Percentiles rank a stretch among this genome's conserved stretches.
Evolutionary conservation across 2,329 filamentous ascomycete species (phyloP).

Genomic region (Purpureocillium takamizusanense): DNA sequence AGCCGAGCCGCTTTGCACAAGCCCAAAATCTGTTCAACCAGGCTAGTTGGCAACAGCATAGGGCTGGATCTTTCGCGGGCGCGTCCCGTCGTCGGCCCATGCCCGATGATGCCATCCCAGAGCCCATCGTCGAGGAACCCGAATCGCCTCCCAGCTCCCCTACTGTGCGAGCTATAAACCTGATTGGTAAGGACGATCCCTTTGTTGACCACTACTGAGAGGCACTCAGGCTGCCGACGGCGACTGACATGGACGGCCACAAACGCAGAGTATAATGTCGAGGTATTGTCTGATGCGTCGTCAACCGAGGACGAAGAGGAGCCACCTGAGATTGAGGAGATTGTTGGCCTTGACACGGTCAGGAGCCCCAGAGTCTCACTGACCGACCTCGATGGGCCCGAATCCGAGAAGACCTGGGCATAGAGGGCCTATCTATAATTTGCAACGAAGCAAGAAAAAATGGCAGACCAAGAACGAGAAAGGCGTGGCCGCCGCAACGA

Average conservation of each 20-base stretch:
- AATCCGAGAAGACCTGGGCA: too few relatives aligned
- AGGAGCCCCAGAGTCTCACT: too few relatives aligned
- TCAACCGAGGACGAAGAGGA: slow-evolving; percentile 4
- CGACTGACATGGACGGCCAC: too few relatives aligned
- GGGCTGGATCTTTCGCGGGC: neutral
- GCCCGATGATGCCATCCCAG: slow-evolving; percentile 9
- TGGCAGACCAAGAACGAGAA: too few relatives aligned
- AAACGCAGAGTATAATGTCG: slow-evolving; percentile 11
- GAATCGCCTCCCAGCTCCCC: slow-evolving; percentile 15
- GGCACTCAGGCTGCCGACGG: too few relatives aligned
- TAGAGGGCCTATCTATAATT: too few relatives aligned
- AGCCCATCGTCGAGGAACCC: slow-evolving; percentile 26
- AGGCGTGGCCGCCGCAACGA: too few relatives aligned
- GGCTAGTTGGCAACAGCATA: neutral
- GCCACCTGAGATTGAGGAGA: neutral
- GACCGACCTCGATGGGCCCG: too few relatives aligned
- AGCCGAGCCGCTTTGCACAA: slow-evolving; percentile 13
- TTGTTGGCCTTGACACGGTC: neutral
- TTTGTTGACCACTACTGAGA: neutral
- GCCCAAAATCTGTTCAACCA: neutral
- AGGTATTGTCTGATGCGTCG: neutral
- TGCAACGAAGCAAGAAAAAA: too few relatives aligned
- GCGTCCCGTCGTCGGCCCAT: neutral
- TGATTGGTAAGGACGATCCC: slow-evolving; percentile 18
- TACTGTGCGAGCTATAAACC: slow-evolving; percentile 8